A percentile compares a stretch with the other conserved stretches of the same genome.
phyloP scores from a whole-genome alignment of 805 yeast species.

The Babjeviella inositovora region DNA sequence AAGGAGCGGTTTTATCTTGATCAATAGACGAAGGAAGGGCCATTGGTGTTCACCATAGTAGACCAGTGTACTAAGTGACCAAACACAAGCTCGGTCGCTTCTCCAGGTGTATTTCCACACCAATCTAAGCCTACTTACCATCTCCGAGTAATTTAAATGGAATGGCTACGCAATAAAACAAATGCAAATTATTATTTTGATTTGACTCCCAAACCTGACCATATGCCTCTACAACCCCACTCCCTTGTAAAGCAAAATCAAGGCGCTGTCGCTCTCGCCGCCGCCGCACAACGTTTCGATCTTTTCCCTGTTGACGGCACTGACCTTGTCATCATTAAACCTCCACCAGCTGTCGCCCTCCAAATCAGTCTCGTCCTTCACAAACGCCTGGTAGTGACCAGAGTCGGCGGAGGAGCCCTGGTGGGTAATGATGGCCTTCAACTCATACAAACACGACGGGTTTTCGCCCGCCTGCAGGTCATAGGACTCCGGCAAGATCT shows the following conservation, averaged over 20 bases:
- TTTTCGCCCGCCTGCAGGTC: conserved; percentile 42
- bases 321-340: conserved; percentile 86
- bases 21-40: too few species aligned
- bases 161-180: too few species aligned
- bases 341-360: conserved; percentile 80
- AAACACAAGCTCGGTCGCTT: too few species aligned
- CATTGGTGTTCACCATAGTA: too few species aligned
- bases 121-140: too few species aligned
- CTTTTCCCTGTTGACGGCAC: conserved; percentile 60
- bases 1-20: too few species aligned
- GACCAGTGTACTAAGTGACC: too few species aligned
- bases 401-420: conserved; percentile 93
- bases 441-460: conserved; percentile 77
- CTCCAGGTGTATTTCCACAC: too few species aligned
- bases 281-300: conserved; percentile 89
- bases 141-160: too few species aligned
- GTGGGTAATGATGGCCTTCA: conserved; percentile 77
- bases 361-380: conserved; percentile 48
- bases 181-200: too few species aligned
- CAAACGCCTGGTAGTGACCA: conserved; percentile 92
- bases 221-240: conserved; percentile 42
- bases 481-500: conserved; percentile 20
- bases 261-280: conserved; percentile 93
- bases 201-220: too few species aligned
- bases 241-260: conserved; percentile 75